Evolutionary conservation across 2,329 filamentous ascomycete species (phyloP), one percentile per base, ranked within the genome.

Genomic region (Westerdykella ornata): DNA sequence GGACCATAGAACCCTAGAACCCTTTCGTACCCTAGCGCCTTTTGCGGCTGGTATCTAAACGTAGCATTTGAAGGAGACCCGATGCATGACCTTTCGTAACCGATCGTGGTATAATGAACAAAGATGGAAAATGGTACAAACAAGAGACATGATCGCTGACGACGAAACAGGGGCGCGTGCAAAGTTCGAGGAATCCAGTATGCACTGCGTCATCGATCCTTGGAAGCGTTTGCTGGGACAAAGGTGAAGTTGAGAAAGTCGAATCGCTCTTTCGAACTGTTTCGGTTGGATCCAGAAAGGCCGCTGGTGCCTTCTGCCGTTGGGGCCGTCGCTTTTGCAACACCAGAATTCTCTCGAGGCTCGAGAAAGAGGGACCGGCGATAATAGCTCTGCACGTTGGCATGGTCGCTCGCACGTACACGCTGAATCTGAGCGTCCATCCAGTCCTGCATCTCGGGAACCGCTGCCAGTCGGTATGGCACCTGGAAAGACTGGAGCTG

Each of bases 401-500:
- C 74, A 41, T 81, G 74, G 39, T 80, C 78, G 15, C 71, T 75
- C 11, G 70, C 75, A 12, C 85, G 84, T 35, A 96, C 86, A 19
- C 84, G 80, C 35, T 79, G 72, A 38, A 96, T 81, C 64, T 96
- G 85, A 16, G 80, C 76, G 47, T 89, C 80, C 63, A 98, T 80
- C 90, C 90, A 98, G 17, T 90, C 83, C 63, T 97, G 90, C 62
- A 98, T 76, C 55, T 97, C 90, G 0, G 85, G 80, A 3, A 97
- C 73, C 59, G 92, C 84, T 1, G 77, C 77, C 14, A 98, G 76
- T 5, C 84, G 79, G 64, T 97, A 97, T 0, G 89, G 88, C 15
- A 95, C 86, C 67, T 98, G 92, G 71, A 97, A 97, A 14, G 89
- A 83, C 65, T 98, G 92, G 6, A 98, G 77, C 56, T 97, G 90